Evolutionary conservation across 225 moss, liverwort and hornwort genomes (phyloP).

Genomic region (Physcomitrium patens): DNA sequence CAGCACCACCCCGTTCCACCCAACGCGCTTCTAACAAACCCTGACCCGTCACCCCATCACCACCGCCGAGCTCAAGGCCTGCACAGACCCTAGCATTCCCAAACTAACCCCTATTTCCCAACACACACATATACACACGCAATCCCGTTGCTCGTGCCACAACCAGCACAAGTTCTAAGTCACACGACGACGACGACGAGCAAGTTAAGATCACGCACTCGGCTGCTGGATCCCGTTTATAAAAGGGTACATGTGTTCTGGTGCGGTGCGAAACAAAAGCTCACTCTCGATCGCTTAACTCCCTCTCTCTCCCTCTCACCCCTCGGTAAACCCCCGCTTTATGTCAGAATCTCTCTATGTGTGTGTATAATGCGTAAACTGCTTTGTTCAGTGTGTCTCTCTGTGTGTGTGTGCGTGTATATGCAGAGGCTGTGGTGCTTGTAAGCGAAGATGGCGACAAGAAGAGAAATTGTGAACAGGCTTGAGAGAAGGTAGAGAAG

Average conservation of each 20-base stretch:
- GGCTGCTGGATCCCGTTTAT: conserved; percentile 57
- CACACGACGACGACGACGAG: conserved; percentile 34
- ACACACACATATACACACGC: conserved; percentile 1
- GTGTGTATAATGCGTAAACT: not conserved
- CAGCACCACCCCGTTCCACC: not conserved
- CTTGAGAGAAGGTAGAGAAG: too few relatives aligned
- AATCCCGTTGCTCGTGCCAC: conserved; percentile 17
- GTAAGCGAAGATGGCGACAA: too few relatives aligned
- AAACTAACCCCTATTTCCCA: not conserved
- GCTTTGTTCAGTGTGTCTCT: not conserved
- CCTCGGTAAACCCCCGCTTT: conserved; percentile 25
- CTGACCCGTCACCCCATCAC: conserved; percentile 10
- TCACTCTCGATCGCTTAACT: conserved; percentile 39
- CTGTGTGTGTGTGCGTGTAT: not conserved
- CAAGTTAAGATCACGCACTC: conserved; percentile 57
- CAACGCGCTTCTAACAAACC: conserved; percentile 2
- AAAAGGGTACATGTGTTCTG: conserved; percentile 58
- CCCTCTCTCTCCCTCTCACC: conserved; percentile 38
- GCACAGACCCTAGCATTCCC: conserved; percentile 40
- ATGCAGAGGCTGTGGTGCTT: too few relatives aligned
- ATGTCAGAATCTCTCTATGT: conserved; percentile 49
- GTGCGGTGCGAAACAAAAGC: conserved; percentile 46
- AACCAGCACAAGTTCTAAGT: conserved; percentile 21
- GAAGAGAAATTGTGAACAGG: too few relatives aligned
- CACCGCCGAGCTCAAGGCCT: not conserved